Evolutionary conservation across 768 basidiomycete species (phyloP), one percentile per base, ranked within the genome.

Genomic region (Leccinum obscurum): DNA sequence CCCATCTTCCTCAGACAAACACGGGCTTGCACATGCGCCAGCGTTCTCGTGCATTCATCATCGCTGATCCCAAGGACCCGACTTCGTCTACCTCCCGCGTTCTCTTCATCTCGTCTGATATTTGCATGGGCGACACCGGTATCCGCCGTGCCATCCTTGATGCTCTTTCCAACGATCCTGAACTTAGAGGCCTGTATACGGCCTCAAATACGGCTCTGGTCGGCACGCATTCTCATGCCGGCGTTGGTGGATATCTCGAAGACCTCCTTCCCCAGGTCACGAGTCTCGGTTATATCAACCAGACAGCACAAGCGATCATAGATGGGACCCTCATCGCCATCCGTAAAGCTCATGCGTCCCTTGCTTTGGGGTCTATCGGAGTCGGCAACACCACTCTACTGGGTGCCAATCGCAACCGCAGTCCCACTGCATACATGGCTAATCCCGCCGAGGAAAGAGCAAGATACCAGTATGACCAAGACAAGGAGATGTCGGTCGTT

Each of bases 51-150:
- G 89, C 88, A 0, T 92, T 85, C 68, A 88, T 92, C 61, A 74
- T 92, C 17, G 89, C 87, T 74, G 83, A 26, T 67, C 81, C 50
- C 30, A 57, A 37, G 4, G 57, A 68, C 26, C 57, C 59, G 4
- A 72, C 78, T 11, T 69, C 61, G 30, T 74, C 87, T 3, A 72
- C 80, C 39, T 83, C 88, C 64, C 81, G 88, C 52, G 67, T 92
- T 51, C 84, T 92, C 24, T 89, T 90, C 69, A 85, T 92, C 72
- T 91, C 90, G 64, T 81, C 89, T n/a, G 90, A 93, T 69, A 90
- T 91, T 54, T 88, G 85, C 46, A 90, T 92, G 87, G 90, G 90
- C 11, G 91, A 92, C 72, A 85, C 83, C 3, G 90, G 89, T 26
- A 76, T 90, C 39, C 86, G 90, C 34, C 84, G 89, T 28, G 82